Percentiles rank a stretch among this genome's conserved stretches.
These are phyloP conservation scores for Solanum hybrid DNA, from an alignment of 305 asterid species.

Conservation along the genomic window DNA sequence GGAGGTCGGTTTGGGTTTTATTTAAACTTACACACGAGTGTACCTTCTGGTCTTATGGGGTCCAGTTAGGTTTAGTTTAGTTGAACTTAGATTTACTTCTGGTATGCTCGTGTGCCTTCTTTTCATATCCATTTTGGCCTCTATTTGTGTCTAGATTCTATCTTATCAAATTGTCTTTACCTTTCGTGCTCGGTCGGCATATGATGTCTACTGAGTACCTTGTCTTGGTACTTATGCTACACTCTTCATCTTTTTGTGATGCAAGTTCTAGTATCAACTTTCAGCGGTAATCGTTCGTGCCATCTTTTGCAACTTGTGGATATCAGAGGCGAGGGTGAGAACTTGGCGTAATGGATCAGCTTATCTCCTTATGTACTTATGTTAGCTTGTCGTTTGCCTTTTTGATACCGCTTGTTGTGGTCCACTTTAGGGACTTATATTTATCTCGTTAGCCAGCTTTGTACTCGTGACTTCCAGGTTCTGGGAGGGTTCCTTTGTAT, in stretches of 20 bases:
- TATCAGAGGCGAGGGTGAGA: background rate
- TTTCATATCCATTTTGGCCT: background rate
- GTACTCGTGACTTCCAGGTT: background rate
- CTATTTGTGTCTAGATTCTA: background rate
- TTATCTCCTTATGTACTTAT: background rate
- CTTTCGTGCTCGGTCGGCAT: background rate
- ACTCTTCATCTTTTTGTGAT: too few relatives aligned
- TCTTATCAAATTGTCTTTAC: background rate
- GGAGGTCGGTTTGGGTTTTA: background rate
- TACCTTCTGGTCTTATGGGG: background rate
- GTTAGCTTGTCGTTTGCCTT: background rate
- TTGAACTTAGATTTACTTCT: background rate
- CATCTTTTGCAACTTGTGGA: background rate
- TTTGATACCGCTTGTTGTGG: background rate
- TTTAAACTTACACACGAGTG: background rate
- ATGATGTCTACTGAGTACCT: background rate
- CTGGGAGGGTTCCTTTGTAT: background rate
- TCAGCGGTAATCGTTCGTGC: background rate
- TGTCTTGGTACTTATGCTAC: background rate
- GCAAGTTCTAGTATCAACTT: background rate
- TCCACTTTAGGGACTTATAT: background rate
- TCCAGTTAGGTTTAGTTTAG: background rate
- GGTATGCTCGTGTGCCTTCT: background rate
- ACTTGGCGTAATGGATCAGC: background rate
- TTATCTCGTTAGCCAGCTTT: background rate